Evolutionary conservation across 2,329 filamentous ascomycete genomes (phyloP).

Genomic region (Calonectria leucothoes): DNA sequence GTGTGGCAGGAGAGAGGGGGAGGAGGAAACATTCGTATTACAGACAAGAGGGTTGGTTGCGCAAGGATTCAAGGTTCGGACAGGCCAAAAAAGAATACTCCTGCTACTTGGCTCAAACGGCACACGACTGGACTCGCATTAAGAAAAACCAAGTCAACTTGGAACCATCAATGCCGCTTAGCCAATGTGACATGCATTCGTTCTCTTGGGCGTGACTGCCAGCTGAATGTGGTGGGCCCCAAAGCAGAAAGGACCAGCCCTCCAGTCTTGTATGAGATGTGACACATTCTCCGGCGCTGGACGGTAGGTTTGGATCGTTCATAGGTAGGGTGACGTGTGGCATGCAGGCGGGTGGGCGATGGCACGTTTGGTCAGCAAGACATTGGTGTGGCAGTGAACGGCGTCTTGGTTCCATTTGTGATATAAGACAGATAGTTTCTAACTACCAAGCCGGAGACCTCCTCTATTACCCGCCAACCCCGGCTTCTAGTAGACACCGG

Average conservation of each 20-base stretch:
- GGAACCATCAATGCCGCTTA: not conserved
- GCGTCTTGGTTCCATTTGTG: not conserved
- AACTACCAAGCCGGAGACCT: not conserved
- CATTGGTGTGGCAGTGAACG: not conserved
- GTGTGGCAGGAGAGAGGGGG: not conserved
- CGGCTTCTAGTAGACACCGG: too few species aligned
- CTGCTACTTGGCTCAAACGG: not conserved
- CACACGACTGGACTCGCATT: not conserved
- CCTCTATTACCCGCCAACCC: not conserved
- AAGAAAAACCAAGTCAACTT: not conserved
- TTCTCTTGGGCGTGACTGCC: not conserved
- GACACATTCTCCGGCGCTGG: not conserved
- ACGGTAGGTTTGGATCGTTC: not conserved
- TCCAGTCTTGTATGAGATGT: not conserved
- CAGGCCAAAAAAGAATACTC: not conserved
- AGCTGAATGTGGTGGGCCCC: not conserved
- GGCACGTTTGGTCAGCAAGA: not conserved
- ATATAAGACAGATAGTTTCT: not conserved
- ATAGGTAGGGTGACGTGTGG: not conserved
- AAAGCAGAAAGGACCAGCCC: not conserved
- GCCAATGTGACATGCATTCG: not conserved
- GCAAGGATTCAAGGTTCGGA: not conserved
- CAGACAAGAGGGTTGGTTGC: too few species aligned
- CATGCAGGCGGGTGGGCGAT: slow-evolving; percentile 1
- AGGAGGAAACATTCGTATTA: too few species aligned